Evolutionary conservation across 1,139 yeast species (phyloP).

Genomic region (Taphrina communis): DNA sequence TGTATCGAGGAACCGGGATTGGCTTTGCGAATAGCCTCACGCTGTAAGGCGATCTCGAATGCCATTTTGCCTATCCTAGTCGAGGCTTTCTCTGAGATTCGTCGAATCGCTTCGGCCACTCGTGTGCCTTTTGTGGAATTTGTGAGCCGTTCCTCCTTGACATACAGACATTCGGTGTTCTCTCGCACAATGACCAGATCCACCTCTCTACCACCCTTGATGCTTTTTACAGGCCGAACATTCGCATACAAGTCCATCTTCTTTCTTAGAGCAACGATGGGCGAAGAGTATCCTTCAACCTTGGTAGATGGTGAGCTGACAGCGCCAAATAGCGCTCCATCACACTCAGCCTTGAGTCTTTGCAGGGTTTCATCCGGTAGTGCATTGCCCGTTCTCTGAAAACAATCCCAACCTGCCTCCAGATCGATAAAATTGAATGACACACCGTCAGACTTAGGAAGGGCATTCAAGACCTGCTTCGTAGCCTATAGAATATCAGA

Average conservation of each 20-base stretch:
- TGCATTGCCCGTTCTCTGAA: constrained; percentile 91
- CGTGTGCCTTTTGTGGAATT: constrained; percentile 73
- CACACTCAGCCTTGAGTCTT: constrained; percentile 78
- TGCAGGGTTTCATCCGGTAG: constrained; percentile 91
- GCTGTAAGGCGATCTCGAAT: constrained; percentile 85
- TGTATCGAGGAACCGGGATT: constrained; percentile 54
- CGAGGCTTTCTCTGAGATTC: constrained; percentile 89
- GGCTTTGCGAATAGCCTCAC: constrained; percentile 79
- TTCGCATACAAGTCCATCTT: constrained; percentile 93
- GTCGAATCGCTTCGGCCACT: constrained; percentile 96
- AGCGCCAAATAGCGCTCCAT: constrained; percentile 97
- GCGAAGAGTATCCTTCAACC: constrained; percentile 96
- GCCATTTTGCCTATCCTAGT: constrained; percentile 88
- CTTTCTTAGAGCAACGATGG: constrained; percentile 96
- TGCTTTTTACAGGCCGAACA: constrained; percentile 96
- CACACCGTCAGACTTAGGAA: constrained; percentile 75
- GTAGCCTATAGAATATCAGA: constrained; percentile 59
- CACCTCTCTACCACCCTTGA: constrained; percentile 82
- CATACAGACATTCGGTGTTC: constrained; percentile 90
- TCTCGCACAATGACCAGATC: constrained; percentile 98
- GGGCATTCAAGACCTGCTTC: constrained; percentile 66
- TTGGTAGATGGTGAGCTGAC: constrained; percentile 87
- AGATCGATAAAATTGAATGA: constrained; percentile 83
- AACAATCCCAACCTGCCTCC: constrained; percentile 92
- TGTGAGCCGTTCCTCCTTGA: constrained; percentile 85